A percentile compares a stretch with the other conserved stretches of the same genome.
Conservation (phyloP, 495 filamentous ascomycete species). For the Cenococcum geophilum region DNA sequence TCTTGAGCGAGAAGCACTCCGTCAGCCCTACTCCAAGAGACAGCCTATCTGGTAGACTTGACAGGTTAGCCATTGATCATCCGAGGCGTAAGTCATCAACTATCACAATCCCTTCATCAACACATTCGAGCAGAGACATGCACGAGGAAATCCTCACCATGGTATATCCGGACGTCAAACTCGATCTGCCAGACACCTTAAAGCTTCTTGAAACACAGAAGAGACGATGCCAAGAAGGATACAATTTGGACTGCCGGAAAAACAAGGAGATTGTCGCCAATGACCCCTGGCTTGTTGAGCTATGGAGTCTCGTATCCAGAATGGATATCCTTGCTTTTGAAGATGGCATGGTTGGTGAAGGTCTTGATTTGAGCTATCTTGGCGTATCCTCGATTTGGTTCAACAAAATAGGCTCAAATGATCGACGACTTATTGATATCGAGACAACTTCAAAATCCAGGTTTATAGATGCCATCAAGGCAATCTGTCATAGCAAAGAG, state of each 20-base stretch:
- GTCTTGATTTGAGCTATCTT: conserved; percentile 76
- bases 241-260: conserved; percentile 64
- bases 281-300: conserved; percentile 65
- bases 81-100: conserved; percentile 15
- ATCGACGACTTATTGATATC: conserved; percentile 28
- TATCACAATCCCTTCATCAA: conserved; percentile 19
- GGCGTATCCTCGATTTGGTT: conserved; percentile 78
- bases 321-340: conserved; percentile 46
- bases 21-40: conserved; percentile 21
- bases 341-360: conserved; percentile 65
- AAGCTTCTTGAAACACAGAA: conserved; percentile 38
- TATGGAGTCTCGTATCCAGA: conserved; percentile 53
- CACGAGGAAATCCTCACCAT: conserved; percentile 32
- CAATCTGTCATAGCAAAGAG: conserved; percentile 44
- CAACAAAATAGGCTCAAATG: conserved; percentile 56
- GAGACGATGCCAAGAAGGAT: conserved; percentile 61
- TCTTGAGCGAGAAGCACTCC: conserved; percentile 22
- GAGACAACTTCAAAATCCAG: conserved; percentile 21
- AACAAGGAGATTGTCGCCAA: conserved; percentile 64
- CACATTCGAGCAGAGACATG: conserved; percentile 23
- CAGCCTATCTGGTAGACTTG: conserved; percentile 22
- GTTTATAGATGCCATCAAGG: conserved; percentile 47
- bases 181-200: conserved; percentile 23
- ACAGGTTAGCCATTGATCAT: conserved; percentile 28
- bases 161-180: conserved; percentile 39